phyloP scores from a whole-genome alignment of 2,329 filamentous ascomycete genomes.

The Paraphoma sp. region DNA sequence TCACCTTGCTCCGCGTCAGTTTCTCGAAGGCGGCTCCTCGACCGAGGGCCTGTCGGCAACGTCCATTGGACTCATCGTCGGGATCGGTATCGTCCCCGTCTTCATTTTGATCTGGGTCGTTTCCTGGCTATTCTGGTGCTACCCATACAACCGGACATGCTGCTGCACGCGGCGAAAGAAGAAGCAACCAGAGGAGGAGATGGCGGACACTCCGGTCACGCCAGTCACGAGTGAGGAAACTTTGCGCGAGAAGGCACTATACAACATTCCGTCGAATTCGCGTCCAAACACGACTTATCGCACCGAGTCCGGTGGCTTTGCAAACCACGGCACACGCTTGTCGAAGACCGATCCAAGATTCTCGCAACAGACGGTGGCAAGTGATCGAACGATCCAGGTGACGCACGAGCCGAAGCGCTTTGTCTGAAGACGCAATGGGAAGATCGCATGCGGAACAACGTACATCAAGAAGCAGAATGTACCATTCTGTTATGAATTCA shows the following conservation, averaged over 20 bases:
- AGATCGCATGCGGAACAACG: background rate
- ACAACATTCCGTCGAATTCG: slow-evolving; percentile 11
- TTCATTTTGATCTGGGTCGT: slow-evolving; percentile 31
- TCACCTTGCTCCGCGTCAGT: slow-evolving; percentile 19
- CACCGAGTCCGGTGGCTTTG: slow-evolving; percentile 20
- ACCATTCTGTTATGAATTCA: too few relatives aligned
- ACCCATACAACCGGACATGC: slow-evolving; percentile 29
- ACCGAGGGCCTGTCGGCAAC: slow-evolving; percentile 20
- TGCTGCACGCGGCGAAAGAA: slow-evolving; percentile 33
- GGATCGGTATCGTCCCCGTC: slow-evolving; percentile 31
- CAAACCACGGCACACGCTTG: slow-evolving; percentile 7
- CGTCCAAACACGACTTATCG: slow-evolving; percentile 16
- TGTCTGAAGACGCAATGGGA: slow-evolving; percentile 16
- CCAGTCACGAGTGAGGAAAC: slow-evolving; percentile 11
- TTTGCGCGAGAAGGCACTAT: slow-evolving; percentile 19
- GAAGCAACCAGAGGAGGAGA: slow-evolving; percentile 5
- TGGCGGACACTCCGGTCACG: slow-evolving; percentile 5
- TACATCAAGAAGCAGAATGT: background rate
- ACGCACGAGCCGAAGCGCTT: slow-evolving; percentile 32
- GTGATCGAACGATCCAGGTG: slow-evolving; percentile 18
- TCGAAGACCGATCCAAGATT: slow-evolving; percentile 10
- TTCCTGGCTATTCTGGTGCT: slow-evolving; percentile 36
- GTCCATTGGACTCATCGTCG: slow-evolving; percentile 32
- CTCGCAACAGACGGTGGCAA: slow-evolving; percentile 22
- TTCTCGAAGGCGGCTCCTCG: slow-evolving; percentile 11